phyloP scores from a whole-genome alignment of 2,329 filamentous ascomycete genomes.

The Plenodomus biglobosus region DNA sequence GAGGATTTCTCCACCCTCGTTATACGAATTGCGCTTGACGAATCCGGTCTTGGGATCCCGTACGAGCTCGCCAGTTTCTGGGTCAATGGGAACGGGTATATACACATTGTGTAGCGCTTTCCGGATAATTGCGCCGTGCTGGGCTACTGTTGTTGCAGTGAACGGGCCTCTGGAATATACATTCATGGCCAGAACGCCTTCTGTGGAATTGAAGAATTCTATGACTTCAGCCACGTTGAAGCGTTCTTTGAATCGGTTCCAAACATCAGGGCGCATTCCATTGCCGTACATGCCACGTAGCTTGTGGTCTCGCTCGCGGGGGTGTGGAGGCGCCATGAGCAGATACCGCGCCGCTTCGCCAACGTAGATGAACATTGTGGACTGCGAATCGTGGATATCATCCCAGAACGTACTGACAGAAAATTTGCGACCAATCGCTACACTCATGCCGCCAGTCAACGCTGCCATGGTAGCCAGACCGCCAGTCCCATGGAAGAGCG shows the following conservation, averaged over 20 bases:
- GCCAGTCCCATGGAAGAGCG: constrained; percentile 73
- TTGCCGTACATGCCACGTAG: constrained; percentile 65
- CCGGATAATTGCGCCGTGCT: constrained; percentile 66
- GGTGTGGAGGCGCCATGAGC: constrained; percentile 64
- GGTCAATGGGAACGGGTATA: constrained; percentile 67
- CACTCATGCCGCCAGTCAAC: constrained; percentile 46
- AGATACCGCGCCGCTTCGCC: constrained; percentile 75
- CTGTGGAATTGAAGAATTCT: constrained; percentile 78
- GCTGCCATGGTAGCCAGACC: constrained; percentile 59
- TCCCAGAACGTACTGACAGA: constrained; percentile 69
- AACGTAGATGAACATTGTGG: constrained; percentile 74
- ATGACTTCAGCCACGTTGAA: constrained; percentile 63
- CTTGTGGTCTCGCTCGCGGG: constrained; percentile 60
- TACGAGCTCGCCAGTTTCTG: constrained; percentile 65
- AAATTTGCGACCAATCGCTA: constrained; percentile 66
- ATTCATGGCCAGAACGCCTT: constrained; percentile 65
- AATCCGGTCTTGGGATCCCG: constrained; percentile 68
- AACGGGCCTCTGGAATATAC: constrained; percentile 57
- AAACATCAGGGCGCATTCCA: constrained; percentile 68
- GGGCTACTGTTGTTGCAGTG: constrained; percentile 63
- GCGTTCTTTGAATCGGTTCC: constrained; percentile 62
- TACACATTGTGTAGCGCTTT: constrained; percentile 55
- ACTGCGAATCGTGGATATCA: constrained; percentile 65
- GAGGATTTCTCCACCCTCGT: constrained; percentile 71
- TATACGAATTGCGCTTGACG: constrained; percentile 62